phyloP scores from a whole-genome alignment of 129 eudicot species.

The Centella asiatica region DNA sequence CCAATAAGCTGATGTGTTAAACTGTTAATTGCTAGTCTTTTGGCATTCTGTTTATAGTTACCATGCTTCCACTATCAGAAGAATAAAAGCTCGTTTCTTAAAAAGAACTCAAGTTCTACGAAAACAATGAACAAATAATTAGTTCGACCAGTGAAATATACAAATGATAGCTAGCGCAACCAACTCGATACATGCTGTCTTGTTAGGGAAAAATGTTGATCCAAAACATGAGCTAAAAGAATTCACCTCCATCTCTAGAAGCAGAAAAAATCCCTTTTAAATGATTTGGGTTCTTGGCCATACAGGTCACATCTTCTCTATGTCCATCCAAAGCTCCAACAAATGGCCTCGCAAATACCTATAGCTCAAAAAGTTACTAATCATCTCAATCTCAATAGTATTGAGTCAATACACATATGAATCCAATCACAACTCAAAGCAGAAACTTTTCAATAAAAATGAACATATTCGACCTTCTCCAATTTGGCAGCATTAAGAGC shows the following conservation, averaged over 20 bases:
- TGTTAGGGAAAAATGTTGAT: too few relatives aligned
- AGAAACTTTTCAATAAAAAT: background rate
- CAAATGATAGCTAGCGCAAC: too few relatives aligned
- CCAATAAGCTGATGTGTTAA: too few relatives aligned
- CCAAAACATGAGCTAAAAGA: background rate
- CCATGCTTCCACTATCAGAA: too few relatives aligned
- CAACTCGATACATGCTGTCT: too few relatives aligned
- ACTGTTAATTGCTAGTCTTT: too few relatives aligned
- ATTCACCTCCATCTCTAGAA: constrained; percentile 89
- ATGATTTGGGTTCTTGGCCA: constrained; percentile 83
- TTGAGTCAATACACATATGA: background rate
- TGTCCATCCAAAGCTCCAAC: constrained; percentile 97
- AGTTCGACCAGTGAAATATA: too few relatives aligned
- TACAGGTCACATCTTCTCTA: constrained; percentile 65
- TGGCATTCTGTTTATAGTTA: too few relatives aligned
- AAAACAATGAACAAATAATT: too few relatives aligned
- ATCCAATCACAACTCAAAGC: background rate
- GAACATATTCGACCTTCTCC: constrained; percentile 46
- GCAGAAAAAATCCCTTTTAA: constrained; percentile 80
- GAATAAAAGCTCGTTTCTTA: too few relatives aligned
- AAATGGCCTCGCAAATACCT: constrained; percentile 93
- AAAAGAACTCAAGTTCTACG: too few relatives aligned
- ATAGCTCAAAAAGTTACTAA: constrained; percentile 2
- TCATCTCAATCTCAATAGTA: background rate
- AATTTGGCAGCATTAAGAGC: constrained; percentile 92